Conservation (phyloP, 768 basidiomycete genomes). For the Porpolomopsis calyptriformis region DNA sequence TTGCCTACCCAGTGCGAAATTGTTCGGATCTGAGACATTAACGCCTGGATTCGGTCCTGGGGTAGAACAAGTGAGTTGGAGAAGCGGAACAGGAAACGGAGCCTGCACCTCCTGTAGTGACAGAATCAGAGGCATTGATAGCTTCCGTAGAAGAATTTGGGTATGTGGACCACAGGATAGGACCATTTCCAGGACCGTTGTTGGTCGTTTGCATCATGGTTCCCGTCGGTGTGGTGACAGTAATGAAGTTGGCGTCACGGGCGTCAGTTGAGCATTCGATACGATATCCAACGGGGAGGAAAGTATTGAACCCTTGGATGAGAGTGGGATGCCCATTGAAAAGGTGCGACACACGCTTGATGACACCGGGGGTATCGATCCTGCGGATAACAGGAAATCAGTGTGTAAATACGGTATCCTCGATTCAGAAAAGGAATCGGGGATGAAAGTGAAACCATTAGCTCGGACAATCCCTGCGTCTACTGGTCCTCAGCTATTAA, state of each 20-base stretch:
- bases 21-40: conserved; percentile 27
- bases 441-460: too few species aligned
- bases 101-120: not conserved
- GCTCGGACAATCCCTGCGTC: too few species aligned
- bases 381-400: conserved; percentile 27
- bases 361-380: conserved; percentile 96
- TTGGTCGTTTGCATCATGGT: conserved; percentile 49
- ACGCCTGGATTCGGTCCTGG: too few species aligned
- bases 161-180: conserved; percentile 29
- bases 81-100: not conserved
- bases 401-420: not conserved
- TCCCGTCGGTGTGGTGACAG: conserved; percentile 68
- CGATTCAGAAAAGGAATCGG: conserved; percentile 2
- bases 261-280: conserved; percentile 70
- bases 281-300: conserved; percentile 87
- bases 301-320: conserved; percentile 98
- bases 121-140: not conserved
- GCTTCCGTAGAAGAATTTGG: conserved; percentile 5
- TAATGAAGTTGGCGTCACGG: conserved; percentile 57
- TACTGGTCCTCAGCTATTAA: too few species aligned
- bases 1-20: conserved; percentile 28
- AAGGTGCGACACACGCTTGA: conserved; percentile 85
- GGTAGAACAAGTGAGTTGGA: not conserved
- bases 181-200: conserved; percentile 28
- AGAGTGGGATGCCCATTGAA: conserved; percentile 85